A percentile compares a stretch with the other conserved stretches of the same genome.
Conservation (phyloP, 176 grass and related monocot species). For the Neostapfia colusana region DNA sequence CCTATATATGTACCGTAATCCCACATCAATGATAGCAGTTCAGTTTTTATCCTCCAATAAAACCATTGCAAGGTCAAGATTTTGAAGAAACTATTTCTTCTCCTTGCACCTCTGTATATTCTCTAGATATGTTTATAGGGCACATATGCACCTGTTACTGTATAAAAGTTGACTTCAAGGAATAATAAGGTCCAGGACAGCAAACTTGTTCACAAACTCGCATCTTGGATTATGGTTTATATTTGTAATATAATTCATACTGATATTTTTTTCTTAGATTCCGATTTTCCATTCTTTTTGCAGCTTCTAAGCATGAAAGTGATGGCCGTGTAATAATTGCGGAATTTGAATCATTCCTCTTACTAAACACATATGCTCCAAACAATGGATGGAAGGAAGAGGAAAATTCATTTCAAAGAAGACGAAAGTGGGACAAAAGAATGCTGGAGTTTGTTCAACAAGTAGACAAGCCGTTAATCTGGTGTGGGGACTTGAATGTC, state of each 20-base stretch:
- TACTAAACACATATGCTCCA: constrained; percentile 92
- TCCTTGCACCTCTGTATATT: constrained; percentile 22
- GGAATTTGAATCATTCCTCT: constrained; percentile 86
- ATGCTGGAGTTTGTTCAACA: constrained; percentile 88
- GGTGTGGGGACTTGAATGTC: constrained; percentile 92
- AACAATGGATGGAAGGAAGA: constrained; percentile 99
- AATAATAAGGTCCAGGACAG: background rate
- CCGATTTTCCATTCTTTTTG: constrained; percentile 4
- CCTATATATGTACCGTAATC: no score
- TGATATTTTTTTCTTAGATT: constrained; percentile 23
- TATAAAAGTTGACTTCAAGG: background rate
- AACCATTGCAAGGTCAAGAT: constrained; percentile 12
- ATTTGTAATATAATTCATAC: constrained; percentile 15
- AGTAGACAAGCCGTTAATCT: constrained; percentile 80
- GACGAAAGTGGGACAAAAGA: constrained; percentile 95
- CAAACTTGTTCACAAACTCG: constrained; percentile 1
- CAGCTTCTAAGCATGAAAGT: constrained; percentile 80
- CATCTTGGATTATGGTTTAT: constrained; percentile 3
- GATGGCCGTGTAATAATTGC: constrained; percentile 90
- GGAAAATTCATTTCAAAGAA: constrained; percentile 91
- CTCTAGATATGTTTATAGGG: background rate
- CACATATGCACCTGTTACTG: background rate
- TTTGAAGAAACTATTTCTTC: background rate
- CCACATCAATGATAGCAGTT: no score
- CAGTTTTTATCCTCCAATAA: no score